Evolutionary conservation across 345 rosid species (phyloP).

Genomic region (Eucalyptus pauciflora): DNA sequence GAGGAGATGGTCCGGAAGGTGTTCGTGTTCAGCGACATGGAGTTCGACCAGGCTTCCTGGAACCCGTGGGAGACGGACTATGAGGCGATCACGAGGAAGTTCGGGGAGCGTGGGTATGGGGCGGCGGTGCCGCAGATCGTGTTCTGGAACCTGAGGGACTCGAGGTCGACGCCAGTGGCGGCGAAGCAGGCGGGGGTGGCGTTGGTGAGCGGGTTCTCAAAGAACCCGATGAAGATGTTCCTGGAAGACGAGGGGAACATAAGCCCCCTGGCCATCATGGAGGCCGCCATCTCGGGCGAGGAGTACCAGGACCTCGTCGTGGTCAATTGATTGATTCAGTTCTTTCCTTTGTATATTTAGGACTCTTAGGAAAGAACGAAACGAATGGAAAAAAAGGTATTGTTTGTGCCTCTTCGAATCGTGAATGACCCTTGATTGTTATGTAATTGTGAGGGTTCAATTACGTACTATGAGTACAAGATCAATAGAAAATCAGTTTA

Average conservation of each 20-base stretch:
- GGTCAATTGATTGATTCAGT: conserved; percentile 2
- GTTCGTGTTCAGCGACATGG: conserved; percentile 71
- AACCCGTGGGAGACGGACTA: conserved; percentile 41
- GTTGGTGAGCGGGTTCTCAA: conserved; percentile 58
- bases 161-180: conserved; percentile 34
- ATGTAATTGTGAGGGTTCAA: too few relatives aligned
- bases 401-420: too few relatives aligned
- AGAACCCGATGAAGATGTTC: conserved; percentile 53
- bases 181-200: conserved; percentile 35
- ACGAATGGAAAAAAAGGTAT: too few relatives aligned
- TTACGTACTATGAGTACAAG: too few relatives aligned
- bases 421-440: too few relatives aligned
- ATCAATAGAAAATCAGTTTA: too few relatives aligned
- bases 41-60: conserved; percentile 30
- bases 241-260: conserved; percentile 27
- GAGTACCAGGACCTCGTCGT: conserved; percentile 38
- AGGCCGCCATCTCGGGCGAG: conserved; percentile 24
- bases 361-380: background rate
- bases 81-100: conserved; percentile 29
- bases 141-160: conserved; percentile 64
- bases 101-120: conserved; percentile 29
- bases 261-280: conserved; percentile 29
- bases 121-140: conserved; percentile 41
- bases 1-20: conserved; percentile 54
- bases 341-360: background rate